Evolutionary conservation across 306 rosid species (phyloP).

Genomic region (Trichosanthes cucumerina): DNA sequence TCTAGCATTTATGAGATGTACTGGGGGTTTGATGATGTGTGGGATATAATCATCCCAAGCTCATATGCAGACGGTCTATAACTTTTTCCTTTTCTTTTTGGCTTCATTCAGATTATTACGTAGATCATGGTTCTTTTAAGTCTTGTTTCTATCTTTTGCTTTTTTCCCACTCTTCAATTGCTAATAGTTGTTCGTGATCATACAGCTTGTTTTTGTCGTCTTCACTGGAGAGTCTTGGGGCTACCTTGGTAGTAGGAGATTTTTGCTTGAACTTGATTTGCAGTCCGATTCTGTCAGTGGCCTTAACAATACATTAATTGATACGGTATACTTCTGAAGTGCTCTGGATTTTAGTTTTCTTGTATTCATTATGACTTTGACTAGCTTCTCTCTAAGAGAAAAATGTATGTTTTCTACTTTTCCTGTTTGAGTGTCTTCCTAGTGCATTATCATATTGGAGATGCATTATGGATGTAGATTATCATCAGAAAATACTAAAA

Average conservation of each 20-base stretch:
- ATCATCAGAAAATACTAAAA: neutral
- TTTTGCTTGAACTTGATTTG: conserved; percentile 71
- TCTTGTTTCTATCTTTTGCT: neutral
- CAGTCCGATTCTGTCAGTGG: conserved; percentile 81
- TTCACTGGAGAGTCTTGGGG: conserved; percentile 96
- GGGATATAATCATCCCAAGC: neutral
- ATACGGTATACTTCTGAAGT: conserved; percentile 39
- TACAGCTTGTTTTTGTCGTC: conserved; percentile 82
- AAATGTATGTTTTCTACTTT: neutral
- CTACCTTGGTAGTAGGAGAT: conserved; percentile 93
- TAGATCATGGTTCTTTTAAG: neutral
- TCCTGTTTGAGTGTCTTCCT: neutral
- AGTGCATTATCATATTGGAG: neutral
- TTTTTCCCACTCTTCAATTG: neutral
- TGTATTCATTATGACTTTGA: neutral
- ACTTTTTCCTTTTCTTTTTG: neutral
- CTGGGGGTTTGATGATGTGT: neutral
- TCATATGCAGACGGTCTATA: neutral
- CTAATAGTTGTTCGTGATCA: conserved; percentile 30
- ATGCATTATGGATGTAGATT: neutral
- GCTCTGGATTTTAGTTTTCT: neutral
- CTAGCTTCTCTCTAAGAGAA: neutral
- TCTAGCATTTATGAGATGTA: neutral
- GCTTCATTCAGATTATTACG: neutral
- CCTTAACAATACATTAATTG: conserved; percentile 55